These are phyloP conservation scores for Trichosporon asahii DNA, from an alignment of 1,284 basidiomycete genomes.

Conservation along the genomic window DNA sequence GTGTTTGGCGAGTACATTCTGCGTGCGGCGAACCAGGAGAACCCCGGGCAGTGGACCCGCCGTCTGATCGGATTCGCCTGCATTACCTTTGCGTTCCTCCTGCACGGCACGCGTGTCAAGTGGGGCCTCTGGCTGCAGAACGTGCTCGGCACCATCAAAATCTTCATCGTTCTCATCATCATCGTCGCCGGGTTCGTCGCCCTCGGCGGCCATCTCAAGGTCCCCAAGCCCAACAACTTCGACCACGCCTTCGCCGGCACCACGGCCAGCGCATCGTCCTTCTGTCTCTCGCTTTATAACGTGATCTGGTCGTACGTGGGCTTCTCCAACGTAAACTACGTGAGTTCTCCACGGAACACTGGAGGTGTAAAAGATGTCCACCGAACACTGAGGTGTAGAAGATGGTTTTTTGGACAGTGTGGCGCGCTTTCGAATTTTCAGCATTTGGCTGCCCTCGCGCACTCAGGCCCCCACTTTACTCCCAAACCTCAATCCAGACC, in stretches of 20 bases:
- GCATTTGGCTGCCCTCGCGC: too few relatives aligned
- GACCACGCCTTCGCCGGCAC: constrained; percentile 56
- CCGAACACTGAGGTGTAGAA: too few relatives aligned
- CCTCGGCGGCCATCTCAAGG: constrained; percentile 55
- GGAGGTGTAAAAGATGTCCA: too few relatives aligned
- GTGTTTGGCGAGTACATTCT: constrained; percentile 24
- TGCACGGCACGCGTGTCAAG: constrained; percentile 28
- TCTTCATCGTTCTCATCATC: constrained; percentile 29
- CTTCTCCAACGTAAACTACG: constrained; percentile 53
- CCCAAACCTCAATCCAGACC: too few relatives aligned
- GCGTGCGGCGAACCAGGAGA: constrained; percentile 20
- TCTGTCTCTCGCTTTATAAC: constrained; percentile 42
- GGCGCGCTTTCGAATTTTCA: too few relatives aligned
- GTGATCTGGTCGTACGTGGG: constrained; percentile 51
- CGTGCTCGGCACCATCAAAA: constrained; percentile 15
- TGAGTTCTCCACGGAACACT: too few relatives aligned
- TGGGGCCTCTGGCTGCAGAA: constrained; percentile 18
- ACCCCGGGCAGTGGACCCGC: constrained; percentile 17
- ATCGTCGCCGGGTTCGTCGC: constrained; percentile 57
- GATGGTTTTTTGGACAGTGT: not conserved
- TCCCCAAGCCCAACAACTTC: constrained; percentile 58
- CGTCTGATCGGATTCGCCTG: constrained; percentile 20
- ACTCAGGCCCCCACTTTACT: too few relatives aligned
- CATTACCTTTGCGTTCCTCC: constrained; percentile 20
- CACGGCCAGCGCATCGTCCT: constrained; percentile 18